Conservation (phyloP, 345 rosid genomes). For the Dipteronia sinensis region DNA sequence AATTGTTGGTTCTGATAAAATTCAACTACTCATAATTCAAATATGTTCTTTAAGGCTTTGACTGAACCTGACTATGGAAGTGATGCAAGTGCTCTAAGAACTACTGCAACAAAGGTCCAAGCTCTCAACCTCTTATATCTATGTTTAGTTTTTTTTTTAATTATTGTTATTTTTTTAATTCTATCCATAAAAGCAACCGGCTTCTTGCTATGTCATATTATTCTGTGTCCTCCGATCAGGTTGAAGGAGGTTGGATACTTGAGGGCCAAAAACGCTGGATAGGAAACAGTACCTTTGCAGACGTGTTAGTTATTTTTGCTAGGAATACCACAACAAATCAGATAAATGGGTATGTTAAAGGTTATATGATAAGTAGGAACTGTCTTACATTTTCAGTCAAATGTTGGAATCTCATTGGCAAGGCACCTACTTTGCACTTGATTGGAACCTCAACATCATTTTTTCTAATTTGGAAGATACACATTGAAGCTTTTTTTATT, state of each 20-base stretch:
- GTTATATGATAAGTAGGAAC: neutral
- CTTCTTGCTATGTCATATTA: slow-evolving; percentile 18
- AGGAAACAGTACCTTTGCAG: slow-evolving; percentile 97
- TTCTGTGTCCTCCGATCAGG: slow-evolving; percentile 41
- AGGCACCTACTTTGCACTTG: neutral
- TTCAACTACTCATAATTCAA: slow-evolving; percentile 25
- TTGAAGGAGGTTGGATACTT: slow-evolving; percentile 85
- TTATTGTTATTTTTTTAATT: neutral
- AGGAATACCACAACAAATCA: slow-evolving; percentile 77
- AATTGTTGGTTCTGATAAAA: slow-evolving; percentile 2
- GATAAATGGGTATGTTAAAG: slow-evolving; percentile 76
- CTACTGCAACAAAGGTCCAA: slow-evolving; percentile 85
- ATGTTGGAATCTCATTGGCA: neutral
- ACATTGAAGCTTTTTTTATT: neutral
- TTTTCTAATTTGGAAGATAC: neutral
- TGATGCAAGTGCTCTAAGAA: slow-evolving; percentile 81
- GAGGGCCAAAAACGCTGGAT: slow-evolving; percentile 99
- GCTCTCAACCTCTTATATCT: slow-evolving; percentile 14
- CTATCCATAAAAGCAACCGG: slow-evolving; percentile 5
- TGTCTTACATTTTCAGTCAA: neutral
- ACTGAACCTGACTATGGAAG: slow-evolving; percentile 97
- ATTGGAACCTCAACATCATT: neutral
- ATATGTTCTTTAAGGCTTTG: slow-evolving; percentile 59
- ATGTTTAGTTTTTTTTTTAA: neutral
- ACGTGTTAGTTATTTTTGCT: slow-evolving; percentile 80